These are phyloP conservation scores for Prunus yedoensis DNA, from an alignment of 331 rosid genomes.

Conservation along the genomic window DNA sequence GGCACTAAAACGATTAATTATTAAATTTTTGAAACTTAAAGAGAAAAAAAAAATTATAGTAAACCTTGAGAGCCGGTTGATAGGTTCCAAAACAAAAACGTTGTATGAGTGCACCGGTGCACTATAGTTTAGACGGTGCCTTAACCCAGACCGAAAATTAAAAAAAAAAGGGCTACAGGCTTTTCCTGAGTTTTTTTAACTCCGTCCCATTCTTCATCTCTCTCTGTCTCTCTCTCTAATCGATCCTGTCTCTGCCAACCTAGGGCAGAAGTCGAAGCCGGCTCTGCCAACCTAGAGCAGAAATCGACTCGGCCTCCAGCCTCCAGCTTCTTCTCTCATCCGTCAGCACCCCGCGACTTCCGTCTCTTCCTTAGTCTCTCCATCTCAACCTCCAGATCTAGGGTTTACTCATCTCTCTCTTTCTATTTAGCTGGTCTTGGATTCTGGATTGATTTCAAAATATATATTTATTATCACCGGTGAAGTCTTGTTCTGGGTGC, in stretches of 20 bases:
- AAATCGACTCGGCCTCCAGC: not conserved
- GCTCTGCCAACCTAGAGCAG: not conserved
- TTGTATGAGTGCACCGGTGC: too few relatives aligned
- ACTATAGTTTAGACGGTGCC: too few relatives aligned
- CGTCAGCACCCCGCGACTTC: not conserved
- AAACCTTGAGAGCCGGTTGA: too few relatives aligned
- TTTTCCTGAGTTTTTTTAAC: too few relatives aligned
- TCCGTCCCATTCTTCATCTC: too few relatives aligned
- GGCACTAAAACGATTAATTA: too few relatives aligned
- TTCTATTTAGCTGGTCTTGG: not conserved
- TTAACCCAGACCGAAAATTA: too few relatives aligned
- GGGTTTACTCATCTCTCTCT: not conserved
- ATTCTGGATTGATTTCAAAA: not conserved
- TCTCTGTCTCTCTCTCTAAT: not conserved
- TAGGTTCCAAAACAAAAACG: too few relatives aligned
- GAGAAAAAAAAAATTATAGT: too few relatives aligned
- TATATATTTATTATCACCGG: not conserved
- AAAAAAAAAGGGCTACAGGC: too few relatives aligned
- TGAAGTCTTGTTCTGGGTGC: not conserved
- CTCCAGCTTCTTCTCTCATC: not conserved
- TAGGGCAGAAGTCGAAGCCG: not conserved
- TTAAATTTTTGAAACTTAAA: too few relatives aligned
- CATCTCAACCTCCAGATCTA: not conserved
- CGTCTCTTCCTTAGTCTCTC: not conserved
- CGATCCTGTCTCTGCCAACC: not conserved